Conservation (phyloP, 139 green algal species). For the Volvox africanus region DNA sequence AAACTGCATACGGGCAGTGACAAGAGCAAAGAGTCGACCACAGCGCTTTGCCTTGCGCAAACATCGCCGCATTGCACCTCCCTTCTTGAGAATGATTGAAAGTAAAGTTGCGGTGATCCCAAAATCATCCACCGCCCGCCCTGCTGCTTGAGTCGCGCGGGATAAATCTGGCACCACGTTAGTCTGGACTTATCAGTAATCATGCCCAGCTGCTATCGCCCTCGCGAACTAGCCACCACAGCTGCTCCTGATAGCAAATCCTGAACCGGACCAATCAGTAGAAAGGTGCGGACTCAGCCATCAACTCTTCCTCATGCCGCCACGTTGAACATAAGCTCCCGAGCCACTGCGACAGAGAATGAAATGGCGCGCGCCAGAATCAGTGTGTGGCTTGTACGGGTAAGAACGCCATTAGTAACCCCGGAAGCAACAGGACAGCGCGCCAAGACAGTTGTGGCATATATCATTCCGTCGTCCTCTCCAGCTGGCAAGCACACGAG, state of each 20-base stretch:
- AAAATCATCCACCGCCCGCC: not conserved
- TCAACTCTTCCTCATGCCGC: conserved; percentile 24
- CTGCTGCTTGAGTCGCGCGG: not conserved
- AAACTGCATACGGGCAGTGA: not conserved
- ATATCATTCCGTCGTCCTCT: too few species aligned
- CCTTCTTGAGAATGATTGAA: not conserved
- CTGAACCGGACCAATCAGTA: not conserved
- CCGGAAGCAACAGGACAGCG: too few species aligned
- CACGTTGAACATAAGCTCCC: conserved; percentile 71
- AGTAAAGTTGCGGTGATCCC: not conserved
- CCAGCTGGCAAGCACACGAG: too few species aligned
- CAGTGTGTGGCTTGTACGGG: not conserved
- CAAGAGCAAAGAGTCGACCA: not conserved
- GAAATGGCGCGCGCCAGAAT: too few species aligned
- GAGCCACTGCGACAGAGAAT: conserved; percentile 56
- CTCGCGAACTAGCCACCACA: not conserved
- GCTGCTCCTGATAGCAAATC: not conserved
- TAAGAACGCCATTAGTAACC: too few species aligned
- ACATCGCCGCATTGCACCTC: not conserved
- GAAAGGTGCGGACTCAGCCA: not conserved
- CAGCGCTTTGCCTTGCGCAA: not conserved
- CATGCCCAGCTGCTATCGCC: not conserved
- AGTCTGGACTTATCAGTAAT: not conserved
- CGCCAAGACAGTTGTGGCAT: too few species aligned
- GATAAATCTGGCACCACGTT: not conserved